Evolutionary conservation across 805 yeast species (phyloP).

Genomic region (Barnettozyma siamensis): DNA sequence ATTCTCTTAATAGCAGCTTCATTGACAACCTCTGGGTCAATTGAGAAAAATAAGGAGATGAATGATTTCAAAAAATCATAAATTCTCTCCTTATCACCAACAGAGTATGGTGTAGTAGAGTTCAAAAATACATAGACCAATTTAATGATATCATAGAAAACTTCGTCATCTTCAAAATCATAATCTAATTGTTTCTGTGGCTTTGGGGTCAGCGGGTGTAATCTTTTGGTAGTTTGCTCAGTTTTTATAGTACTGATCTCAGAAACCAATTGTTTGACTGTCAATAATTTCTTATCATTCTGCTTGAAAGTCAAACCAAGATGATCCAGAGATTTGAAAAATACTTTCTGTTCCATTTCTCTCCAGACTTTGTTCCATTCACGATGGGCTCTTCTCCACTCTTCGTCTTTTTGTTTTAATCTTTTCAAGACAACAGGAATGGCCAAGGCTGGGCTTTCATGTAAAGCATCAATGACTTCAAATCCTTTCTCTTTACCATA

Average conservation of each 20-base stretch:
- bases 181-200: constrained; percentile 73
- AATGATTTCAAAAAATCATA: constrained; percentile 67
- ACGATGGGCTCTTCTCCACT: constrained; percentile 96
- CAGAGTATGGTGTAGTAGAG: constrained; percentile 69
- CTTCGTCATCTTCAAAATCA: constrained; percentile 56
- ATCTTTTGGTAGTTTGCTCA: constrained; percentile 81
- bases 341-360: constrained; percentile 93
- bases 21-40: constrained; percentile 45
- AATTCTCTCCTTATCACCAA: constrained; percentile 72
- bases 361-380: constrained; percentile 99
- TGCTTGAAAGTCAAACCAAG: constrained; percentile 94
- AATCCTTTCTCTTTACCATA: constrained; percentile 93
- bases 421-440: constrained; percentile 90
- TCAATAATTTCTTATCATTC: constrained; percentile 86
- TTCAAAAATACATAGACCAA: constrained; percentile 62
- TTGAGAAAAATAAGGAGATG: constrained; percentile 63
- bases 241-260: constrained; percentile 90
- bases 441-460: constrained; percentile 91
- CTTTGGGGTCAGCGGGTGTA: constrained; percentile 79
- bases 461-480: constrained; percentile 93
- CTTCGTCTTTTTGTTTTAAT: constrained; percentile 95
- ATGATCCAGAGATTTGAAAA: constrained; percentile 90
- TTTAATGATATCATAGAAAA: constrained; percentile 67
- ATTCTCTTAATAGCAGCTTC: constrained; percentile 30
- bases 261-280: constrained; percentile 84